Evolutionary conservation across 1,139 yeast genomes (phyloP).

Genomic region (Pichia sp.): DNA sequence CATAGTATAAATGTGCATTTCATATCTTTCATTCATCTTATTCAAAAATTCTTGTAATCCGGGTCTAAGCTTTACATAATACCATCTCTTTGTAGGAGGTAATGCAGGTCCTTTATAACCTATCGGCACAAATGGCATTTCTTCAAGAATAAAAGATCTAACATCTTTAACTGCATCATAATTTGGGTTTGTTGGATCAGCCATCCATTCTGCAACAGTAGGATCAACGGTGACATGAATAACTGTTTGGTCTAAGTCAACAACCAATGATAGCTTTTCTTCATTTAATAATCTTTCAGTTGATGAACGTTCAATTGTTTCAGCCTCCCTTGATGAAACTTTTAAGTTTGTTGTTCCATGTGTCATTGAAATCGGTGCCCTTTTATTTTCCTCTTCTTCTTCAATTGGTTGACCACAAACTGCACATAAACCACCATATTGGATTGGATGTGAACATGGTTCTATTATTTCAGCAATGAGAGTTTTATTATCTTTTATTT

Average conservation of each 20-base stretch:
- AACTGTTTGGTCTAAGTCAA: conserved; percentile 94
- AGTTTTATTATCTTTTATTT: conserved; percentile 45
- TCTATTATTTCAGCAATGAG: conserved; percentile 57
- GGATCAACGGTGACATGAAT: conserved; percentile 98
- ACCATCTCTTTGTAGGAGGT: conserved; percentile 63
- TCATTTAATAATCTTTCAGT: conserved; percentile 56
- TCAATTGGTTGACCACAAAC: conserved; percentile 84
- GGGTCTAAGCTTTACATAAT: conserved; percentile 88
- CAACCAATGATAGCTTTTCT: conserved; percentile 77
- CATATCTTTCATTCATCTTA: conserved; percentile 59
- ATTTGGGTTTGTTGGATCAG: conserved; percentile 78
- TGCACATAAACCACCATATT: conserved; percentile 93
- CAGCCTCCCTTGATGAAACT: conserved; percentile 82
- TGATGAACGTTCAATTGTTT: conserved; percentile 65
- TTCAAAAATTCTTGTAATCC: conserved; percentile 70
- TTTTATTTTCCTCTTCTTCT: conserved; percentile 69
- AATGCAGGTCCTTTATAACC: conserved; percentile 51
- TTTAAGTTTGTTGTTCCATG: conserved; percentile 85
- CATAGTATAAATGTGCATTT: conserved; percentile 95
- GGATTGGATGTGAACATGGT: conserved; percentile 92
- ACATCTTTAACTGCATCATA: conserved; percentile 82
- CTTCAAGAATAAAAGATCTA: conserved; percentile 66
- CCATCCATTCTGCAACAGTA: conserved; percentile 94
- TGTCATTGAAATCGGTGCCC: conserved; percentile 85
- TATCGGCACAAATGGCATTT: conserved; percentile 58